Base-by-base conservation (phyloP, 2,329 filamentous ascomycete genomes). In the Penicillium brevicompactum region DNA sequence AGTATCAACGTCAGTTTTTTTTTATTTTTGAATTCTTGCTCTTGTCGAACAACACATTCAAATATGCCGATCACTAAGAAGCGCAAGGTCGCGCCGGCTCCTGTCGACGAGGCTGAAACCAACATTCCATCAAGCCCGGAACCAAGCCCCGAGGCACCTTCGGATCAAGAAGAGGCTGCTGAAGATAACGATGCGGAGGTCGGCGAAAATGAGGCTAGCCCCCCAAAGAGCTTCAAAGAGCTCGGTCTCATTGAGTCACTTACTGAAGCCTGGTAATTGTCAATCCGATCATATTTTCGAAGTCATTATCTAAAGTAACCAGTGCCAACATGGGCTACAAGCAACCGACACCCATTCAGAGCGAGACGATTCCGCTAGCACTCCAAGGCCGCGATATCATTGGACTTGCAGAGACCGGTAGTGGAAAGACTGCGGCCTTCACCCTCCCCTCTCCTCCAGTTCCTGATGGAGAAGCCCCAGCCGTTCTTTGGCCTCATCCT, bases 351-450 rank as follows among this genome's bases (percentile, higher is more conserved):
- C 88, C 92, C 0, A 97, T 99, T 61, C 94, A 97, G 74, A 82
- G 83, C 49, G 84, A 95, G 72, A 84, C 92, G 0, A 96, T 97
- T 65, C 93, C 93, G 4, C 70, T 85, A 4, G 92, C 92, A 34
- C 81, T 97, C 4, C 76, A 89, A 67, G 87, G 89, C 49, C 85
- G 91, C 67, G 94, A 97, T 73, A 81, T 97, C 32, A 96, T 99
- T 64, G 94, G 92, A 41, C 82, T 97, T 49, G 94, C 94, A 31
- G 93, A 99, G 76, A 99, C 94, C 0, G 94, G 94, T 64, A 92
- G 87, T 69, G 94, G 94, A 76, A 99, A 97, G 79, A 97, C 94
- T 0, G 93, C 92, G 6, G 92, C 94, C 0, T 99, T 97, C 72
- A 92, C 91, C 0, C 80, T 99, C 2, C 94, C 94, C 94, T 1